Evolutionary conservation across 2,329 filamentous ascomycete genomes (phyloP), one percentile per base, ranked within the genome.

Genomic region (Ophiosphaerella herpotricha): DNA sequence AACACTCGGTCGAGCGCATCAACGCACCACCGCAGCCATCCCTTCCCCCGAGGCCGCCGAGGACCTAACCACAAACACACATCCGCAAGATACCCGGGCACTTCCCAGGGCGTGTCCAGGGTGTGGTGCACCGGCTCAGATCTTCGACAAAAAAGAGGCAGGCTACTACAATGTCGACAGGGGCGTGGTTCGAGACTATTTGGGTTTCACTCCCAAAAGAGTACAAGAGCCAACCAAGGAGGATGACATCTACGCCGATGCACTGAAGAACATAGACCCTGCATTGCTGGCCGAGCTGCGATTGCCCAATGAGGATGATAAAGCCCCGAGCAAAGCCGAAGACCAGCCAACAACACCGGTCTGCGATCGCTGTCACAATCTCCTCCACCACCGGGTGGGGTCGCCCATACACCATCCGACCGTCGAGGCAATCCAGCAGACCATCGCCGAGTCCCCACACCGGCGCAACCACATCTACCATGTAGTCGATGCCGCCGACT

Each of bases 381-480:
- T 99, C 23, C 73, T 88, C 18, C 86, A 97, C 71, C 87, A 97
- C 68, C 84, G 85, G 52, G 78, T 80, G 13, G 89, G 88, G 7
- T 76, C 82, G 13, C 81, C 89, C 5, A 93, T 95, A 61, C 82
- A 84, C 47, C 90, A 96, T 66, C 94, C 94, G 0, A 87, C 87
- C 1, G 82, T 97, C 55, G 83, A 91, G 37, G 86, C 90, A 2
- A 85, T 99, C 44, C 85, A 86, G 58, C 87, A 91, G 55, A 96
- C 91, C 13, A 88, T 99, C 44, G 82, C 87, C 45, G 90, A 96
- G 72, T 96, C 93, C 1, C 92, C 92, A 0, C 87, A 95, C 74
- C 89, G 89, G 69, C 84, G 89, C 68, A 97, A 99, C 66, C 90
- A 97, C 73, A 87, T 99, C 54, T 99, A 97, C 70, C 94, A 99